phyloP scores from a whole-genome alignment of 345 rosid genomes.

The Erodium maritimum region DNA sequence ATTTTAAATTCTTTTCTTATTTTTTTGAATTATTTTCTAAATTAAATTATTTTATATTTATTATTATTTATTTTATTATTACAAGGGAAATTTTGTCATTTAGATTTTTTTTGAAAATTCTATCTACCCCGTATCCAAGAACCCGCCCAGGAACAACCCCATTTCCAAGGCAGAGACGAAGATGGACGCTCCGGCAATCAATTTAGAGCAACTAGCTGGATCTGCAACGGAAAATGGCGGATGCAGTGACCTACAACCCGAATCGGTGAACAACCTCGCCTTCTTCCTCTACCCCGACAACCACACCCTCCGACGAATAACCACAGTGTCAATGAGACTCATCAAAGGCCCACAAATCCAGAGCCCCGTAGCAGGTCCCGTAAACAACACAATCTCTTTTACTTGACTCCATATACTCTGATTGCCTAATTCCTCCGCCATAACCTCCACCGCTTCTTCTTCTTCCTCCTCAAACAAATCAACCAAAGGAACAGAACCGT shows the following conservation, averaged over 20 bases:
- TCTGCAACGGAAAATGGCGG: slow-evolving; percentile 29
- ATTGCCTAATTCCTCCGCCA: slow-evolving; percentile 33
- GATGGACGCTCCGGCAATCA: slow-evolving; percentile 28
- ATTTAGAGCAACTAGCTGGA: slow-evolving; percentile 30
- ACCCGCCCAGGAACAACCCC: slow-evolving; percentile 28
- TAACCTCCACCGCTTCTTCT: slow-evolving; percentile 11
- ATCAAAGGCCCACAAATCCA: slow-evolving; percentile 91
- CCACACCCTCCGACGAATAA: slow-evolving; percentile 83
- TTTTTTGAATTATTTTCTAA: too few relatives aligned
- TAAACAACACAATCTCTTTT: slow-evolving; percentile 70
- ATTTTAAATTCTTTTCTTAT: too few relatives aligned
- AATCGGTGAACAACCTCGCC: slow-evolving; percentile 5
- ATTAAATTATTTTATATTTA: too few relatives aligned
- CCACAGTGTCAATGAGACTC: slow-evolving; percentile 91
- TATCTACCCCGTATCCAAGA: too few relatives aligned
- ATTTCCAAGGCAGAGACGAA: slow-evolving; percentile 44
- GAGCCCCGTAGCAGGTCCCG: slow-evolving; percentile 82
- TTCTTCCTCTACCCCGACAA: too few relatives aligned
- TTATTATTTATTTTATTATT: too few relatives aligned
- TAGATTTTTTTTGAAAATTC: too few relatives aligned
- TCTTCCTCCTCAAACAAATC: slow-evolving; percentile 5
- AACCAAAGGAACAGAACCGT: slow-evolving; percentile 1
- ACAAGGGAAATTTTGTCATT: too few relatives aligned
- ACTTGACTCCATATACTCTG: slow-evolving; percentile 67
- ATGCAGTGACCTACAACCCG: slow-evolving; percentile 3